A percentile compares a stretch with the other conserved stretches of the same genome.
These are phyloP conservation scores for Crithidia expoeki DNA, from an alignment of 208 protist species.

Conservation along the genomic window DNA sequence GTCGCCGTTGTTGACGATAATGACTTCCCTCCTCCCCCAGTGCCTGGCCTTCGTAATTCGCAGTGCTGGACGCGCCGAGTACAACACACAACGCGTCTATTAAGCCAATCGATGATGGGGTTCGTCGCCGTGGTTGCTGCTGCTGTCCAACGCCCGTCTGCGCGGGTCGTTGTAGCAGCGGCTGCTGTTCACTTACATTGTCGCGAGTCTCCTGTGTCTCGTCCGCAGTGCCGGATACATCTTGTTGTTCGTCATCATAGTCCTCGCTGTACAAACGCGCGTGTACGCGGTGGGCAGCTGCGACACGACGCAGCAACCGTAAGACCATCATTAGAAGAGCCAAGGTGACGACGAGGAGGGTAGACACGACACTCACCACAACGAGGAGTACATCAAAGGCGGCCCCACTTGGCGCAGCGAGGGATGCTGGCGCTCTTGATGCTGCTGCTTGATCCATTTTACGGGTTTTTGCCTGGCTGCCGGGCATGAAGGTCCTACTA, in stretches of 20 bases:
- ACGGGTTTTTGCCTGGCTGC: neutral
- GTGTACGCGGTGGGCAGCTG: neutral
- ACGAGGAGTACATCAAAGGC: conserved; percentile 13
- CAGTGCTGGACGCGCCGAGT: neutral
- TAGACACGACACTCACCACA: conserved; percentile 13
- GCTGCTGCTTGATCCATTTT: neutral
- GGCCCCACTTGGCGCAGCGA: neutral
- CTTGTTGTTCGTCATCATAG: neutral
- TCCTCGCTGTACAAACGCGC: neutral
- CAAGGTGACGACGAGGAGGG: neutral
- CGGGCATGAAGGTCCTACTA: neutral
- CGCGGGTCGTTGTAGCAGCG: neutral
- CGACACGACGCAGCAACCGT: conserved; percentile 7
- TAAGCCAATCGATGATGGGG: neutral
- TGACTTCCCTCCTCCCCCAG: too few species aligned
- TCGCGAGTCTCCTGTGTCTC: neutral
- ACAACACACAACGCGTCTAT: conserved; percentile 4
- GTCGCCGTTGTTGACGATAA: neutral
- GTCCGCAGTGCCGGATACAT: neutral
- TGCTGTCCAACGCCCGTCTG: neutral
- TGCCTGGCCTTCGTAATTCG: too few species aligned
- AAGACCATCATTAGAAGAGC: neutral
- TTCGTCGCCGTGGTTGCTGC: neutral
- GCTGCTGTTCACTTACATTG: conserved; percentile 1
- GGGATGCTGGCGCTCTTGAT: neutral